These are phyloP conservation scores for Odontarrhena argentea DNA, from an alignment of 345 rosid species.

Conservation along the genomic window DNA sequence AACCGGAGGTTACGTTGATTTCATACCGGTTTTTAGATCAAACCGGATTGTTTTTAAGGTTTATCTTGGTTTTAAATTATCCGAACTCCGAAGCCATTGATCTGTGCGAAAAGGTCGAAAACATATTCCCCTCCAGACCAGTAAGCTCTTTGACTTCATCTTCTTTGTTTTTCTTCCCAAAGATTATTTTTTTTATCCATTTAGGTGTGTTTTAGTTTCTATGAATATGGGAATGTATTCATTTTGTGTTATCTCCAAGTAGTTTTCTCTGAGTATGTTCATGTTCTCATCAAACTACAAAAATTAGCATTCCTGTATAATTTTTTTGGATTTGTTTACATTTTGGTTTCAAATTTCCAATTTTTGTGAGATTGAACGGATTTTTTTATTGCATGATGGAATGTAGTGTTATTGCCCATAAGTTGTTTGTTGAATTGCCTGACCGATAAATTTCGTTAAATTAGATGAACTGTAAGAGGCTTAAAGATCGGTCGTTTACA, in stretches of 20 bases:
- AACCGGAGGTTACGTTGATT: too few species aligned
- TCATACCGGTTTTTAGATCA: neutral
- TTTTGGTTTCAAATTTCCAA: neutral
- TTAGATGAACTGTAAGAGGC: neutral
- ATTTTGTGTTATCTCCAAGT: conserved; percentile 1
- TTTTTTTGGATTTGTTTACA: neutral
- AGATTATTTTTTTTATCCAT: conserved; percentile 2
- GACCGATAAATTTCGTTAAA: neutral
- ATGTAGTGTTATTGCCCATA: conserved; percentile 18
- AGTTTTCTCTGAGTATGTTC: conserved; percentile 11
- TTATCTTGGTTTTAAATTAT: conserved; percentile 20
- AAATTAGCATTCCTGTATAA: neutral
- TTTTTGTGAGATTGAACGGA: conserved; percentile 12
- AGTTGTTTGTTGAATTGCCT: conserved; percentile 39
- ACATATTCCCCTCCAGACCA: conserved; percentile 21
- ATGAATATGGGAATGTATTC: neutral
- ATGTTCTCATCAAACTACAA: conserved; percentile 8
- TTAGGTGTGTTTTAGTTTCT: conserved; percentile 10
- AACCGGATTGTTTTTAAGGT: conserved; percentile 10
- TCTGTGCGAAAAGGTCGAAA: conserved; percentile 34
- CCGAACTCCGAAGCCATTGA: conserved; percentile 31
- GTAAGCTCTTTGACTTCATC: conserved; percentile 35
- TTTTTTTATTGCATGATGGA: neutral
- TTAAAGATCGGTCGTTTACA: neutral
- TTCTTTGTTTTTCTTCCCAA: conserved; percentile 9